phyloP scores from a whole-genome alignment of 192 early-diverging fungal species.

The Spizellomyces sp. region DNA sequence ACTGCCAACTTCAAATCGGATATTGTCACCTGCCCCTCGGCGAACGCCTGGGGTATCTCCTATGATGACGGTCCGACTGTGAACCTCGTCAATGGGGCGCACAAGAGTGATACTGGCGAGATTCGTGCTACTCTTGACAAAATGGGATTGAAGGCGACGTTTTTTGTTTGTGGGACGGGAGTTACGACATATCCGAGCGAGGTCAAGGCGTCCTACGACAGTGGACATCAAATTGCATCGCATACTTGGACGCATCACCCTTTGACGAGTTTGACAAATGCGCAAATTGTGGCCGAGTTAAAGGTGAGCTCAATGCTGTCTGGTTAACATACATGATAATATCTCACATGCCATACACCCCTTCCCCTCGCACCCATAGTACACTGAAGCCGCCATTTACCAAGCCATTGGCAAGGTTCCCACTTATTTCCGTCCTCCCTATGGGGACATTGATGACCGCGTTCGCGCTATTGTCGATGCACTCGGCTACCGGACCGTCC shows the following conservation, averaged over 20 bases:
- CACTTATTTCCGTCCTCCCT: constrained; percentile 63
- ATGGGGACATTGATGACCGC: constrained; percentile 76
- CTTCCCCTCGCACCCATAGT: constrained; percentile 10
- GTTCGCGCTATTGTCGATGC: constrained; percentile 64
- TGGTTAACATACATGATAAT: too few relatives aligned
- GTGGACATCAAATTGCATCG: constrained; percentile 39
- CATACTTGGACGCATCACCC: constrained; percentile 67
- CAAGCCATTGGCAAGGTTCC: constrained; percentile 49
- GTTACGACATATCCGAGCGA: constrained; percentile 19
- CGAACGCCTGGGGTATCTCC: constrained; percentile 28
- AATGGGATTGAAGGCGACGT: constrained; percentile 28
- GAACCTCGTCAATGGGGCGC: constrained; percentile 23
- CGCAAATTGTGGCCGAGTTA: constrained; percentile 69
- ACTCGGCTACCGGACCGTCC: constrained; percentile 50
- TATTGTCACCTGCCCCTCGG: constrained; percentile 19
- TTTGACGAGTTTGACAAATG: constrained; percentile 61
- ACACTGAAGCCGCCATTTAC: constrained; percentile 59
- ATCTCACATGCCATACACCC: too few relatives aligned
- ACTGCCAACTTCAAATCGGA: constrained; percentile 27
- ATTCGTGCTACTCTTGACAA: constrained; percentile 13
- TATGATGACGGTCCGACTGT: constrained; percentile 32
- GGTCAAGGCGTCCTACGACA: constrained; percentile 25
- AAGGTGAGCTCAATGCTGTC: constrained; percentile 16
- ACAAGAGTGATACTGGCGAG: constrained; percentile 18
- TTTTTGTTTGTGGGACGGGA: constrained; percentile 35